phyloP scores from a whole-genome alignment of 2,329 filamentous ascomycete genomes.

The Cytospora piceicola region DNA sequence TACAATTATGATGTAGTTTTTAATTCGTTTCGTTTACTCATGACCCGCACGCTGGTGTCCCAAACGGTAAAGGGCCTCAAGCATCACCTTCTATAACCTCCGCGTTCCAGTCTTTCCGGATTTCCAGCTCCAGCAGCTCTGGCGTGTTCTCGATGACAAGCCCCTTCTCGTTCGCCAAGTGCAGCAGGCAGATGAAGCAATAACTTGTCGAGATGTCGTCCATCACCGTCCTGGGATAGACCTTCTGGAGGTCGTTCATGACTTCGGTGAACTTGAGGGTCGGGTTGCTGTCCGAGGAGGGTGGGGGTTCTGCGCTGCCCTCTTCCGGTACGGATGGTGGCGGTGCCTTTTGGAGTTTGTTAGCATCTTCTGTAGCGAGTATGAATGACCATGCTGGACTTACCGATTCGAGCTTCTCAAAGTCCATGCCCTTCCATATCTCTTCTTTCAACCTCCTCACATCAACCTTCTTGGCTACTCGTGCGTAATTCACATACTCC shows the following conservation, averaged over 20 bases:
- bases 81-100: constrained; percentile 52
- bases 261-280: constrained; percentile 84
- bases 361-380: not conserved
- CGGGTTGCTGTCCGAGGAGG: constrained; percentile 48
- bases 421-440: constrained; percentile 68
- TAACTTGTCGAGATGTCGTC: constrained; percentile 91
- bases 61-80: constrained; percentile 6
- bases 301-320: constrained; percentile 35
- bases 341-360: constrained; percentile 34
- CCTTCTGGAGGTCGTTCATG: constrained; percentile 84
- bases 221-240: constrained; percentile 86
- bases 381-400: constrained; percentile 34
- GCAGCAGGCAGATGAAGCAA: constrained; percentile 92
- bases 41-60: constrained; percentile 1
- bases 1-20: not conserved
- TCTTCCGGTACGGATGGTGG: constrained; percentile 42
- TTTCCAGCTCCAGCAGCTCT: constrained; percentile 62
- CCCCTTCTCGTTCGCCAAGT: constrained; percentile 92
- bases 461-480: constrained; percentile 73
- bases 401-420: constrained; percentile 56
- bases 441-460: constrained; percentile 71
- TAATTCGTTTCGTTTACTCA: not conserved
- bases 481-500: constrained; percentile 72
- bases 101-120: constrained; percentile 65
- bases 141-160: constrained; percentile 71